Evolutionary conservation across 2,329 filamentous ascomycete species (phyloP), one percentile per base, ranked within the genome.

Genomic region (Thelonectria blattea): DNA sequence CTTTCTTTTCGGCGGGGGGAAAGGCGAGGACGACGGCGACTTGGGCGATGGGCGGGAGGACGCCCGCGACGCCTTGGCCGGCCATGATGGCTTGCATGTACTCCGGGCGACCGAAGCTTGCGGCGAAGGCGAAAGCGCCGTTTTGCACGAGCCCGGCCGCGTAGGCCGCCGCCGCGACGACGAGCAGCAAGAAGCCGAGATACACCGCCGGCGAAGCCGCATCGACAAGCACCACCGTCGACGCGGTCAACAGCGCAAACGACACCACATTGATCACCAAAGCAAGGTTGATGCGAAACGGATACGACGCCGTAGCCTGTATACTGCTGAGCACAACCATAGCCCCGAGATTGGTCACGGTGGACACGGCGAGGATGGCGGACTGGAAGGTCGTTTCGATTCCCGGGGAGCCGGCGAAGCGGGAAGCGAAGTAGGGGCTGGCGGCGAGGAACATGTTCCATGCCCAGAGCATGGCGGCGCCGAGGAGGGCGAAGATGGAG

Each of bases 391-490:
- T 91, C 64, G 86, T 82, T 37, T 89, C 83, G 58, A 96, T 88
- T 83, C 87, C 91, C 55, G 86, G 79, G 73, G 89, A 86, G 61
- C 83, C 82, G 47, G 84, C 79, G 76, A 98, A 96, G 68, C 94
- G 92, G 51, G 82, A 83, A 71, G 93, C 88, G 78, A 98, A 97
- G 81, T 98, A 98, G 5, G 94, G 92, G 2, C 92, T 92, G 9
- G 94, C 93, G 47, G 95, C 94, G 68, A 98, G 86, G 76, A 98
- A 97, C 94, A 97, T 97, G 80, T 98, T 98, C 92, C 94, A 98
- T 56, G 94, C 93, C 94, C 94, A 98, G 46, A 98, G 83, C 95
- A 98, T 98, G 53, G 93, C 91, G 58, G 97, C 83, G 52, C 95
- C 95, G 24, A 98, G 81, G 52, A 97, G 79, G 57, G 90, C 81